A percentile compares a stretch with the other conserved stretches of the same genome.
phyloP scores from a whole-genome alignment of 2,329 filamentous ascomycete genomes.

The Aspergillus sp. region DNA sequence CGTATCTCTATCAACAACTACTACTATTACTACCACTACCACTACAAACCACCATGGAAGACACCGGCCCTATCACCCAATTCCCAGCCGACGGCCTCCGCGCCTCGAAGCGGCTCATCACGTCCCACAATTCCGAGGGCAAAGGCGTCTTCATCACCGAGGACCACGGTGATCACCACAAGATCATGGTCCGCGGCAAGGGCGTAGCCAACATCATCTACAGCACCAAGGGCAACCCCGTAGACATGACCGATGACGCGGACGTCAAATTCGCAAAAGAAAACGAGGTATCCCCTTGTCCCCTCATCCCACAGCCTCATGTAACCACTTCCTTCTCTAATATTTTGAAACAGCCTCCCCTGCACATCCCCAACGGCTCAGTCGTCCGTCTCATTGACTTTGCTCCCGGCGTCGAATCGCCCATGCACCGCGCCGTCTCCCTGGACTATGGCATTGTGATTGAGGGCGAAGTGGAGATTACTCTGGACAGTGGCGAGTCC shows the following conservation, averaged over 20 bases:
- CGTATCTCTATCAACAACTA: too few species aligned
- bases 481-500: conserved; percentile 7
- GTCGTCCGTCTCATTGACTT: conserved; percentile 6
- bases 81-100: conserved; percentile 2
- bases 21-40: too few species aligned
- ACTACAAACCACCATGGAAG: background rate
- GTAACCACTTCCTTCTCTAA: background rate
- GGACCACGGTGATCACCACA: conserved; percentile 1
- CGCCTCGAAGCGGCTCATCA: conserved; percentile 2
- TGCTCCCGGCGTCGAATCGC: background rate
- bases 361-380: background rate
- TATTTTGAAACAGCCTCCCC: background rate
- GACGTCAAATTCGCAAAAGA: background rate
- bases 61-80: background rate
- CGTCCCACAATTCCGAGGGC: conserved; percentile 2
- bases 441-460: conserved; percentile 1
- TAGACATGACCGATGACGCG: background rate
- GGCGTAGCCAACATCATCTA: conserved; percentile 1
- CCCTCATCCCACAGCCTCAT: background rate
- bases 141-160: background rate
- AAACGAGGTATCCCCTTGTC: background rate
- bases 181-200: background rate
- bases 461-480: conserved; percentile 1
- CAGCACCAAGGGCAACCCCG: background rate
- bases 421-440: background rate